Percentiles rank a stretch among this genome's conserved stretches.
phyloP scores from a whole-genome alignment of 2,329 filamentous ascomycete species.

The Colletotrichum sp. region DNA sequence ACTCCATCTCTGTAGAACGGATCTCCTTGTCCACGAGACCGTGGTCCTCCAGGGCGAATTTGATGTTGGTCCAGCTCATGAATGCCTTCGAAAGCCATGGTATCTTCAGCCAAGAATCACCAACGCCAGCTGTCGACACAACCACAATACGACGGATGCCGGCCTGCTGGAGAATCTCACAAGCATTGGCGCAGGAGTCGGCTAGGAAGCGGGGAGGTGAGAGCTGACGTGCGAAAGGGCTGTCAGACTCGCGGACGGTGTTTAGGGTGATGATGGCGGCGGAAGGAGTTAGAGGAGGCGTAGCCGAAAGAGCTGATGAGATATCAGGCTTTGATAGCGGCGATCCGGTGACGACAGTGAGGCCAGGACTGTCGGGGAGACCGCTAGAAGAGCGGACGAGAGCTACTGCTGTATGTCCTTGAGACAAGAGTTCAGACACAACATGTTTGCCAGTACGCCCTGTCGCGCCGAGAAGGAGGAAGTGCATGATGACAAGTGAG shows the following conservation, averaged over 20 bases:
- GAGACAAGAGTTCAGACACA: slow-evolving; percentile 39
- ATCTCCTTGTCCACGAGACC: slow-evolving; percentile 39
- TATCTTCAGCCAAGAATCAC: slow-evolving; percentile 39
- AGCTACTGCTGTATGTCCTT: slow-evolving; percentile 41
- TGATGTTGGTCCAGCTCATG: slow-evolving; percentile 43
- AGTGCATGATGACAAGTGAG: slow-evolving; percentile 33
- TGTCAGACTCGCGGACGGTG: slow-evolving; percentile 42
- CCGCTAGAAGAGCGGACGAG: slow-evolving; percentile 38
- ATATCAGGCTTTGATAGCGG: background rate
- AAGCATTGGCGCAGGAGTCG: slow-evolving; percentile 39
- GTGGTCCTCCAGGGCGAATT: slow-evolving; percentile 42
- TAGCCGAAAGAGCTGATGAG: background rate
- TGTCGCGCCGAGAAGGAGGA: slow-evolving; percentile 47
- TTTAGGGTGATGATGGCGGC: slow-evolving; percentile 44
- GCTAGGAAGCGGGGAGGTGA: slow-evolving; percentile 42
- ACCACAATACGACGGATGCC: slow-evolving; percentile 37
- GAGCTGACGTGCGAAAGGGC: slow-evolving; percentile 41
- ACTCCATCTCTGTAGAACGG: slow-evolving; percentile 35
- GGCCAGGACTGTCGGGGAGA: background rate
- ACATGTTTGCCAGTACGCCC: slow-evolving; percentile 48
- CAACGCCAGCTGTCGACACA: slow-evolving; percentile 44
- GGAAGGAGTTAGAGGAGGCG: slow-evolving; percentile 25
- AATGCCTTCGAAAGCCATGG: slow-evolving; percentile 38
- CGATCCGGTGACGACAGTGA: background rate
- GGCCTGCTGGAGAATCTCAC: slow-evolving; percentile 34